These are phyloP conservation scores for Chenopodium suecicum DNA, from an alignment of 148 eudicot genomes.

Conservation along the genomic window DNA sequence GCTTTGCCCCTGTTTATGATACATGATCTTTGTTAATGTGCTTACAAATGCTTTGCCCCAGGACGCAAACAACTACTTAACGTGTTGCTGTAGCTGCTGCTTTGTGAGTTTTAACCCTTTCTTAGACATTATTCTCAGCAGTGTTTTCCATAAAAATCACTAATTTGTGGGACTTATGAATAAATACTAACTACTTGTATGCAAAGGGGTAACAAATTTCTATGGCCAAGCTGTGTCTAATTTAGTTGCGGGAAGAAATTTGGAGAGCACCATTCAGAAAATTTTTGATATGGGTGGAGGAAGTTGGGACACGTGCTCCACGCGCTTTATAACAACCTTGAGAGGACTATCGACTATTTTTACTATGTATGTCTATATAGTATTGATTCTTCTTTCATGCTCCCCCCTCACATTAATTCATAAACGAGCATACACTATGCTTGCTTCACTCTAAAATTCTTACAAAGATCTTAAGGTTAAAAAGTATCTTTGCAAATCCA, in stretches of 20 bases:
- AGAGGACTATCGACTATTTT: conserved; percentile 86
- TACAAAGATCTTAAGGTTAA: too few relatives aligned
- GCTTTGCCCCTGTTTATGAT: too few relatives aligned
- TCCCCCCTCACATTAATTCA: background rate
- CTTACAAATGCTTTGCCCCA: background rate
- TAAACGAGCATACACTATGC: background rate
- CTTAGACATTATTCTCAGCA: background rate
- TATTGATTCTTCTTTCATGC: background rate
- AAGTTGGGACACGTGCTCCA: conserved; percentile 81
- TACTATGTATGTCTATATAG: conserved; percentile 49
- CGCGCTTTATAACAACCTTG: conserved; percentile 87
- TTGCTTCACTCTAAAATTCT: too few relatives aligned
- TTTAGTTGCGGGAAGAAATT: conserved; percentile 70
- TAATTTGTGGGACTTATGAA: background rate
- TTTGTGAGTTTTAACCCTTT: conserved; percentile 44
- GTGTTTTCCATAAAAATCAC: background rate
- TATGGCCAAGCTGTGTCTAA: conserved; percentile 83
- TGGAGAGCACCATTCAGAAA: conserved; percentile 68
- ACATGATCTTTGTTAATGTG: background rate
- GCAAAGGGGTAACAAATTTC: conserved; percentile 52
- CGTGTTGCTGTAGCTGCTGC: conserved; percentile 29
- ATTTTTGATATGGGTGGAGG: conserved; percentile 97
- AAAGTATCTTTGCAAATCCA: background rate
- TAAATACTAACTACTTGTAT: background rate
- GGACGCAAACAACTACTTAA: conserved; percentile 47